These are phyloP conservation scores for Penicillium sp. DNA, from an alignment of 2,329 filamentous ascomycete species.

Conservation along the genomic window DNA sequence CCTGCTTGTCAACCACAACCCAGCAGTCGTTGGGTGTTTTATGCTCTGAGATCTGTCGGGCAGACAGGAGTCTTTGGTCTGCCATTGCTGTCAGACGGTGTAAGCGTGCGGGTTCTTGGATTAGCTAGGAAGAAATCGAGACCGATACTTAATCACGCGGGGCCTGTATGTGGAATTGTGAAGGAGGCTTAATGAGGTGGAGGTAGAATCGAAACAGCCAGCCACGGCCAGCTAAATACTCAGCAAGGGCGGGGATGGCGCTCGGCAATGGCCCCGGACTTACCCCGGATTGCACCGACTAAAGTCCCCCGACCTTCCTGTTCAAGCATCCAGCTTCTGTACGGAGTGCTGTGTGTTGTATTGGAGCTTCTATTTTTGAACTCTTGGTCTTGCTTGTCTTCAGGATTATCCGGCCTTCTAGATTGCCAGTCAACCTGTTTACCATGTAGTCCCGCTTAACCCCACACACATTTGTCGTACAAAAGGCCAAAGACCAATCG, in stretches of 20 bases:
- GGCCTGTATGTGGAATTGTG: not conserved
- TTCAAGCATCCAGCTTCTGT: not conserved
- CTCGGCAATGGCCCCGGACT: constrained; percentile 19
- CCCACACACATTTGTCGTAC: not conserved
- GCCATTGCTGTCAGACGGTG: constrained; percentile 20
- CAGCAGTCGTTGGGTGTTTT: constrained; percentile 54
- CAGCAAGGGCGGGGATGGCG: constrained; percentile 7
- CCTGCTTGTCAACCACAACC: constrained; percentile 65
- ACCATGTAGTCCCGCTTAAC: not conserved
- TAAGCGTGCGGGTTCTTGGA: not conserved
- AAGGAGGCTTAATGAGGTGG: not conserved
- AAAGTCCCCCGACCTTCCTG: not conserved
- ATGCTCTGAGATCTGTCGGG: constrained; percentile 49
- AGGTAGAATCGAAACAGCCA: not conserved
- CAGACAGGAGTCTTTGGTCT: constrained; percentile 35
- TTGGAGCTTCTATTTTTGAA: too few relatives aligned
- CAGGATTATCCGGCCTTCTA: not conserved
- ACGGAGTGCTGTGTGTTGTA: not conserved
- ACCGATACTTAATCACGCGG: not conserved
- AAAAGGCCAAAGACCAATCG: not conserved
- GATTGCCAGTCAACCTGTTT: too few relatives aligned
- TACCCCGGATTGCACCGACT: constrained; percentile 15
- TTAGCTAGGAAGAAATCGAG: not conserved
- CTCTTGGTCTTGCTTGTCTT: not conserved
- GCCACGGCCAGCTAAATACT: constrained; percentile 19